Evolutionary conservation across 257 asterid species (phyloP).

Genomic region (Fraxinus anomala): DNA sequence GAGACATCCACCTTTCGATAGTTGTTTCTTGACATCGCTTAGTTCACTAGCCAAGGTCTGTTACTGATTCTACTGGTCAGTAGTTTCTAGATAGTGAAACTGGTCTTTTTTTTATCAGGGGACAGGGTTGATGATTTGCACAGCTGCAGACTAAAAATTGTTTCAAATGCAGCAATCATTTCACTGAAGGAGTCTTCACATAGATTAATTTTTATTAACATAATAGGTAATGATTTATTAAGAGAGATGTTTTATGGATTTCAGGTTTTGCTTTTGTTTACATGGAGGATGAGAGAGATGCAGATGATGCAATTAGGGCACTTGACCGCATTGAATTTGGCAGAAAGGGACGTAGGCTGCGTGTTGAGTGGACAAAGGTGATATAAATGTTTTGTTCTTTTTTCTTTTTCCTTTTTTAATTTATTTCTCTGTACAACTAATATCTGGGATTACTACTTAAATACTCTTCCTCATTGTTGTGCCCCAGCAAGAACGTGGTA

Average conservation of each 20-base stretch:
- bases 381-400: not conserved
- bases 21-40: slow-evolving; percentile 62
- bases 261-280: slow-evolving; percentile 70
- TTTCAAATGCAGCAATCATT: slow-evolving; percentile 11
- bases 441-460: slow-evolving; percentile 5
- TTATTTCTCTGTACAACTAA: not conserved
- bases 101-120: slow-evolving; percentile 41
- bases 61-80: slow-evolving; percentile 51
- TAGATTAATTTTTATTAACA: slow-evolving; percentile 10
- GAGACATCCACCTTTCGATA: slow-evolving; percentile 60
- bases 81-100: slow-evolving; percentile 46
- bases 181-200: slow-evolving; percentile 26
- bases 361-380: slow-evolving; percentile 96
- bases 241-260: slow-evolving; percentile 1
- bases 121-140: slow-evolving; percentile 37
- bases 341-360: slow-evolving; percentile 74
- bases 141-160: slow-evolving; percentile 27
- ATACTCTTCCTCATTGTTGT: slow-evolving; percentile 18
- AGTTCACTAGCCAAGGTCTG: slow-evolving; percentile 68
- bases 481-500: slow-evolving; percentile 63
- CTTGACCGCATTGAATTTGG: slow-evolving; percentile 82
- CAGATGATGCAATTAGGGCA: slow-evolving; percentile 77
- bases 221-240: not conserved
- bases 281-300: slow-evolving; percentile 90
- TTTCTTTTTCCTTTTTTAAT: not conserved